phyloP scores from a whole-genome alignment of 495 filamentous ascomycete species.

The Penicillium longicatenatum region DNA sequence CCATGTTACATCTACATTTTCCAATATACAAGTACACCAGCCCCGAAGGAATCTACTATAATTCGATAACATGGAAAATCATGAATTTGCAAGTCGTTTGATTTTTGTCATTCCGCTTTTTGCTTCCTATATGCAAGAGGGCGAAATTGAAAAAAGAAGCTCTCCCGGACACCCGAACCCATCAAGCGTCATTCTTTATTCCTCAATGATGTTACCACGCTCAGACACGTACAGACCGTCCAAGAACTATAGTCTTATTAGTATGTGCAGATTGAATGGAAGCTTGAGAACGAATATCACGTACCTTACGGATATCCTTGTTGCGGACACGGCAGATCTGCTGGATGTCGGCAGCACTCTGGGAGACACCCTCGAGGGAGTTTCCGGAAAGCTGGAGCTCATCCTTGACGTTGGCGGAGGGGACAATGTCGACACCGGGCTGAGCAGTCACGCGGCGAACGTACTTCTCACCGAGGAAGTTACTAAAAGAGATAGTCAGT shows the following conservation, averaged over 20 bases:
- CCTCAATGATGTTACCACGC: slow-evolving; percentile 87
- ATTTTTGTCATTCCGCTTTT: slow-evolving; percentile 47
- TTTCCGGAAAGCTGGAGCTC: slow-evolving; percentile 92
- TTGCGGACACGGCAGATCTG: slow-evolving; percentile 98
- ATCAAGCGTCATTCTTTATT: slow-evolving; percentile 50
- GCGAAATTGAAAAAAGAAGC: slow-evolving; percentile 45
- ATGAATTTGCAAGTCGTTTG: slow-evolving; percentile 45
- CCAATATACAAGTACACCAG: neutral
- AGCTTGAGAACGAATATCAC: slow-evolving; percentile 14
- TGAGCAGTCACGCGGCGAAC: slow-evolving; percentile 88
- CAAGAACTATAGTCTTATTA: slow-evolving; percentile 73
- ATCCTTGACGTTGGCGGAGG: slow-evolving; percentile 92
- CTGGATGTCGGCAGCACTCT: slow-evolving; percentile 98
- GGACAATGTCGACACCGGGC: slow-evolving; percentile 83
- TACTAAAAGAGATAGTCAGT: slow-evolving; percentile 53
- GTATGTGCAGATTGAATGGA: neutral
- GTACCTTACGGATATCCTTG: slow-evolving; percentile 99
- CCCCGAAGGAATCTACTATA: neutral
- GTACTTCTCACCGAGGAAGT: slow-evolving; percentile 99
- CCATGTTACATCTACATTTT: neutral
- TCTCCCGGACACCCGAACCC: slow-evolving; percentile 46
- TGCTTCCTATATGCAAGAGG: slow-evolving; percentile 49
- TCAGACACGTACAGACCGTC: slow-evolving; percentile 99
- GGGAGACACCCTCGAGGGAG: slow-evolving; percentile 94
- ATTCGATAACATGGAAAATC: slow-evolving; percentile 16